Percentiles rank a stretch among this genome's conserved stretches.
Conservation (phyloP, 148 eudicot genomes). For the Nepenthes mirabilis region DNA sequence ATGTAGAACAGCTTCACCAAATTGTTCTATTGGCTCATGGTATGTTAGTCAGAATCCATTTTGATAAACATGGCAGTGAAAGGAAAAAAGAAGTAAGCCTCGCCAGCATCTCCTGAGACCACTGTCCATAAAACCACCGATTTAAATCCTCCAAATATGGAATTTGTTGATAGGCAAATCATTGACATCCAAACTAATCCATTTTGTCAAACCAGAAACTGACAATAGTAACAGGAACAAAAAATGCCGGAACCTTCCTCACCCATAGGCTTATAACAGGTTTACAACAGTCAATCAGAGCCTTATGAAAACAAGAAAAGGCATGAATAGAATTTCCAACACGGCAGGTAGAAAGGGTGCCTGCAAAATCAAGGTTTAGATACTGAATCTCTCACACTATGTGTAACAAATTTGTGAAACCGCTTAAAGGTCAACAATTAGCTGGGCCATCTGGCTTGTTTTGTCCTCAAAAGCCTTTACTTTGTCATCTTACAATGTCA, state of each 20-base stretch:
- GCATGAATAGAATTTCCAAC: background rate
- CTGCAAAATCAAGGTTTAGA: conserved; percentile 9
- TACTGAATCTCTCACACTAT: conserved; percentile 5
- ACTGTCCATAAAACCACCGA: too few species aligned
- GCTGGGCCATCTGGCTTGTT: conserved; percentile 13
- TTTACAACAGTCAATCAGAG: background rate
- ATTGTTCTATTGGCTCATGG: too few species aligned
- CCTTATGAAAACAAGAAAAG: too few species aligned
- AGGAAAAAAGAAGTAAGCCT: too few species aligned
- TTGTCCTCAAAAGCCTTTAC: conserved; percentile 10
- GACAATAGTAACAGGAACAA: conserved; percentile 3
- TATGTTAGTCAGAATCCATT: too few species aligned
- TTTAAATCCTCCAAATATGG: too few species aligned
- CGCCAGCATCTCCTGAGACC: too few species aligned
- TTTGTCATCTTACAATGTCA: conserved; percentile 21
- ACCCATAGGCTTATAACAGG: conserved; percentile 11
- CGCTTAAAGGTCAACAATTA: conserved; percentile 6
- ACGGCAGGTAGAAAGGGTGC: conserved; percentile 3
- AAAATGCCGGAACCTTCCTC: conserved; percentile 4
- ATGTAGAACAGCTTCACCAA: too few species aligned
- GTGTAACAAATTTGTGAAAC: conserved; percentile 2
- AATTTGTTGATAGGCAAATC: too few species aligned
- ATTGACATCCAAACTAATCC: too few species aligned
- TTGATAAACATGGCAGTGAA: too few species aligned
- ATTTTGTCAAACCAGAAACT: background rate